Evolutionary conservation across 2,329 filamentous ascomycete species (phyloP), one percentile per base, ranked within the genome.

Genomic region (Aspergillus felis): DNA sequence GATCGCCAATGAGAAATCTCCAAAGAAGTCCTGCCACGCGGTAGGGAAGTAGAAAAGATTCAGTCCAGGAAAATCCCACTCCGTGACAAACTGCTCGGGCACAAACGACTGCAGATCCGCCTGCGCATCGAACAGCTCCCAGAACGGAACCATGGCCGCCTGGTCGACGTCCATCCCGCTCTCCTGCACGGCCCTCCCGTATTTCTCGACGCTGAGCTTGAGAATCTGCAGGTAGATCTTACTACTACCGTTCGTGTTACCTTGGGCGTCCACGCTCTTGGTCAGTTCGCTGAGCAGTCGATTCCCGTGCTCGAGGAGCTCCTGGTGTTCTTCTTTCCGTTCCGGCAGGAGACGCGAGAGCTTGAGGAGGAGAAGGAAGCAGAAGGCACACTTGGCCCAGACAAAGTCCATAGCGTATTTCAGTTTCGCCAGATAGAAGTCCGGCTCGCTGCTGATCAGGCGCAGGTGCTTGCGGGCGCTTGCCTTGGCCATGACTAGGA

Each of bases 331-430:
- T 47, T 76, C 65, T 24, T 71, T 61, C 7, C 67, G 58, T 56
- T 81, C 78, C 0, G 78, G 78, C 0, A 84, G 69, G 1, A 84
- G 72, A 0, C 80, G 76, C 0, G 80, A 78, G 3, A 84, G 71
- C 56, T 82, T 82, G 2, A 84, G 75, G 1, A 84, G 75, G 1
- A 85, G 71, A 1, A 84, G 69, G 48, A 84, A 81, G n/a, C 80
- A 83, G 59, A 84, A 84, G 0, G 81, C 81, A 52, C 80, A 81
- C 64, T 84, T 84, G 0, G 81, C 82, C 81, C 82, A 84, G 22
- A 84, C 81, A 57, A 84, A 84, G 55, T 84, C 81, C 76, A 83
- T 82, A 0, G 81, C 81, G 61, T 79, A 84, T 29, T 76, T 77
- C 35, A 84, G 76, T 17, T 79, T 80, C 14, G 73, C 76, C 8